Base-by-base conservation (phyloP, 2,329 filamentous ascomycete species). In the Trichoderma harzianum region DNA sequence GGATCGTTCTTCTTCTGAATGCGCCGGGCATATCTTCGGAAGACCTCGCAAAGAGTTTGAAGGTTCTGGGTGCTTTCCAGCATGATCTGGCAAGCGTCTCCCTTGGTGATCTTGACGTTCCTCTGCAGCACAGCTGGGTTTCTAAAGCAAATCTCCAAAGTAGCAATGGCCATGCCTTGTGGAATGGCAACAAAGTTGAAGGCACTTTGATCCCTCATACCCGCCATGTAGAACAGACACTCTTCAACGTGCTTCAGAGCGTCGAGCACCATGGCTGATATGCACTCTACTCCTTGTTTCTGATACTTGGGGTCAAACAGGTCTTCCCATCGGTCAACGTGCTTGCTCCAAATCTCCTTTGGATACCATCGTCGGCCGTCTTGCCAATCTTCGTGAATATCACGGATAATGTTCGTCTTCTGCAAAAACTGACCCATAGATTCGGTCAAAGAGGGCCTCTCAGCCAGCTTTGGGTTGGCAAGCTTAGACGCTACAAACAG, bases 171-270 rank as follows among this genome's bases (percentile, higher is more conserved):
- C 96, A 99, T 99, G 75, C 91, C 87, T 82, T 99, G 96, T 3
- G 96, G 96, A 74, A 99, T 99, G 71, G 95, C 95, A 62, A 94
- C 94, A 82, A 99, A 99, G 87, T 99, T 99, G 89, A 99, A 99
- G 30, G 97, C 94, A 79, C 94, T 97, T 84, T 99, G 96, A 79
- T 99, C 96, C 76, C 92, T 91, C 74, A 99, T 90, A 61, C 93
- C 96, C 6, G 95, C 95, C 85, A 99, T 94, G 84, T 98, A 99
- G 85, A 95, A 98, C n/a, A 99, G 84, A 80, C 95, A 98, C 79
- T 98, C 94, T 75, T 98, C 94, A 5, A 89, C 92, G 76, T 97
- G 93, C 78, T 91, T 90, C 57, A 99, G 86, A 6, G 95, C 93
- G 77, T 96, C 94, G 72, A 98, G 86, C 7, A 98, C 91, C 95